Percentiles rank a stretch among this genome's conserved stretches.
Conservation (phyloP, 1,284 basidiomycete species). For the Peniophora sp. region DNA sequence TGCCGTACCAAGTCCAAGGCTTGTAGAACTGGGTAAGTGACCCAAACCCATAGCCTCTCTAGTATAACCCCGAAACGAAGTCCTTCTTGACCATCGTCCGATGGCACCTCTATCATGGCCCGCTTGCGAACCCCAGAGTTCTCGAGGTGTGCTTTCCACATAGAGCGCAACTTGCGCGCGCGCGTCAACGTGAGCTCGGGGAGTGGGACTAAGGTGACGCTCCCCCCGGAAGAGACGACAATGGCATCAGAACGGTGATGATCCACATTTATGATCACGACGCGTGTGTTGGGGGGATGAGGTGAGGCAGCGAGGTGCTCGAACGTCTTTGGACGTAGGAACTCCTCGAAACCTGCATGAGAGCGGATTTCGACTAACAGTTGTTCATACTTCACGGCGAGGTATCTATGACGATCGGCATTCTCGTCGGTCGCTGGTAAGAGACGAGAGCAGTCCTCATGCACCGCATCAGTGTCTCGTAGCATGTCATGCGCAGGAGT, state of each 20-base stretch:
- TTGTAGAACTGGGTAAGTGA: neutral
- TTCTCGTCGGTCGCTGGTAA: neutral
- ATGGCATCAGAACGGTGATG: neutral
- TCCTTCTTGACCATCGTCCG: neutral
- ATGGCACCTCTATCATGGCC: neutral
- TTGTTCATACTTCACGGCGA: neutral
- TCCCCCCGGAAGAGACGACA: neutral
- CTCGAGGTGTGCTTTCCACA: too few relatives aligned
- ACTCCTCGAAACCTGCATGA: conserved; percentile 2
- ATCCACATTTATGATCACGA: conserved; percentile 3
- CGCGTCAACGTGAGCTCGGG: neutral
- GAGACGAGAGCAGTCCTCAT: neutral
- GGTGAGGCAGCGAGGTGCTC: neutral
- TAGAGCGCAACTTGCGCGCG: neutral
- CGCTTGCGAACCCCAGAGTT: neutral
- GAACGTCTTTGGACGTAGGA: conserved; percentile 1
- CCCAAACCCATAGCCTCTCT: neutral
- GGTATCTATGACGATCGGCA: neutral
- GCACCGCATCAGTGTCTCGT: neutral
- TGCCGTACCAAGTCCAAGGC: neutral
- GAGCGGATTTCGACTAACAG: neutral
- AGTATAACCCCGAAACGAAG: neutral
- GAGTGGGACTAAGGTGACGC: neutral
- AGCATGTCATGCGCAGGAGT: neutral
- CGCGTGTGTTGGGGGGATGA: neutral